These are phyloP conservation scores for Ogataea angusta DNA, from an alignment of 805 yeast species.

Conservation along the genomic window DNA sequence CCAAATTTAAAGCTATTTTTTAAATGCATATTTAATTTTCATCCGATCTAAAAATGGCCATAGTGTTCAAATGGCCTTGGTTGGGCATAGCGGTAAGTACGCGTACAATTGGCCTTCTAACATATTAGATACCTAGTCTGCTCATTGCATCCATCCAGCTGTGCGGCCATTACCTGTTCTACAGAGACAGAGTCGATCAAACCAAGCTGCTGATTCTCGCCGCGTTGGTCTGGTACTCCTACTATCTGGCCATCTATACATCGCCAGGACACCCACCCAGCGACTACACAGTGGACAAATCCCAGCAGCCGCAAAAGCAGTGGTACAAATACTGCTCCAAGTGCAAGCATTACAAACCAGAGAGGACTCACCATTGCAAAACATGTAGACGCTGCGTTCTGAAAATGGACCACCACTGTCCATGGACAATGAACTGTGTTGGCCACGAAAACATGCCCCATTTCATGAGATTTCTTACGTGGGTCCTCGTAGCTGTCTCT, in stretches of 20 bases:
- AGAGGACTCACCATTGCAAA: conserved; percentile 82
- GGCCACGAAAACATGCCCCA: conserved; percentile 78
- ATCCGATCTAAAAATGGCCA: conserved; percentile 14
- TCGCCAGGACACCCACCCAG: conserved; percentile 69
- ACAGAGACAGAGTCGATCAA: conserved; percentile 6
- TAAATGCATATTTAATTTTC: background rate
- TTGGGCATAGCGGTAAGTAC: conserved; percentile 23
- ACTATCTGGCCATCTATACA: conserved; percentile 60
- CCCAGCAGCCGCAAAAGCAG: conserved; percentile 18
- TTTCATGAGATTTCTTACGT: conserved; percentile 68
- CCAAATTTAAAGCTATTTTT: background rate
- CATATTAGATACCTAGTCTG: conserved; percentile 13
- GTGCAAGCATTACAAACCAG: conserved; percentile 74
- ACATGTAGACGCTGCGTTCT: conserved; percentile 73
- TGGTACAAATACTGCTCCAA: conserved; percentile 74
- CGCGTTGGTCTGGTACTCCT: conserved; percentile 74
- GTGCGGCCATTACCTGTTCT: conserved; percentile 12
- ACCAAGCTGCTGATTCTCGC: conserved; percentile 64
- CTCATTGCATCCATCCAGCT: conserved; percentile 11
- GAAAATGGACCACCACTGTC: conserved; percentile 91
- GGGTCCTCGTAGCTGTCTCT: conserved; percentile 56
- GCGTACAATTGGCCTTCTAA: background rate
- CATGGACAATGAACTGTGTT: conserved; percentile 91
- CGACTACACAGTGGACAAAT: conserved; percentile 36
- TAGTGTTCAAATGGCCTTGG: conserved; percentile 21